Conservation (phyloP, 306 rosid species). For the Coriaria nepalensis region DNA sequence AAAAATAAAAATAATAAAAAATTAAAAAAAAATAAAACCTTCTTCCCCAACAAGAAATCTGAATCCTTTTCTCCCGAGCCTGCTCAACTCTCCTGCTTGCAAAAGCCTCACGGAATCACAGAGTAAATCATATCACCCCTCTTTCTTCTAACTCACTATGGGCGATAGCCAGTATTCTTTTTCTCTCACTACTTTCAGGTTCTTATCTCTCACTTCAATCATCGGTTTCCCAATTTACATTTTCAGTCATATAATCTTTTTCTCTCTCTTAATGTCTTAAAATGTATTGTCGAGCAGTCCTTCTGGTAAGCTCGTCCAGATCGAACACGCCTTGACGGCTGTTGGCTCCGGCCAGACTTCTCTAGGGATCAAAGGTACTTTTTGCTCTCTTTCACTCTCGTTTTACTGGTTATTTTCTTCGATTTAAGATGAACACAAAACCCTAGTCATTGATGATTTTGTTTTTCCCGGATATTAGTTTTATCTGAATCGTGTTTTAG, state of each 20-base stretch:
- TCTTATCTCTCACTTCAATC: background rate
- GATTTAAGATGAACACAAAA: too few relatives aligned
- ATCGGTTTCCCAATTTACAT: background rate
- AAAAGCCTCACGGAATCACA: too few relatives aligned
- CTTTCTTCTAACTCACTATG: constrained; percentile 18
- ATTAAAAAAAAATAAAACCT: too few relatives aligned
- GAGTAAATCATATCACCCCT: background rate
- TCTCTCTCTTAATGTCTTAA: constrained; percentile 1
- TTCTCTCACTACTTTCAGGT: constrained; percentile 50
- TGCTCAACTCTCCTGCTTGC: too few relatives aligned
- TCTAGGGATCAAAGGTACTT: constrained; percentile 79
- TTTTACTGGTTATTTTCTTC: background rate
- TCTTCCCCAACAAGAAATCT: too few relatives aligned
- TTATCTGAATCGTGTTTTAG: too few relatives aligned
- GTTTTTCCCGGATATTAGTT: too few relatives aligned
- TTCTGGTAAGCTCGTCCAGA: constrained; percentile 93
- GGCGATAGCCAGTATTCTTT: constrained; percentile 44
- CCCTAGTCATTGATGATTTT: background rate
- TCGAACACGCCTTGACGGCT: constrained; percentile 94
- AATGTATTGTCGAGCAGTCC: constrained; percentile 36
- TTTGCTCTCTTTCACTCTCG: background rate
- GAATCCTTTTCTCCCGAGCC: too few relatives aligned
- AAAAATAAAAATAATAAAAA: too few relatives aligned
- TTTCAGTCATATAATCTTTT: background rate
- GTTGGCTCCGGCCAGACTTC: constrained; percentile 98